phyloP scores from a whole-genome alignment of 1,284 basidiomycete genomes.

The Xerocomus minutiporus region DNA sequence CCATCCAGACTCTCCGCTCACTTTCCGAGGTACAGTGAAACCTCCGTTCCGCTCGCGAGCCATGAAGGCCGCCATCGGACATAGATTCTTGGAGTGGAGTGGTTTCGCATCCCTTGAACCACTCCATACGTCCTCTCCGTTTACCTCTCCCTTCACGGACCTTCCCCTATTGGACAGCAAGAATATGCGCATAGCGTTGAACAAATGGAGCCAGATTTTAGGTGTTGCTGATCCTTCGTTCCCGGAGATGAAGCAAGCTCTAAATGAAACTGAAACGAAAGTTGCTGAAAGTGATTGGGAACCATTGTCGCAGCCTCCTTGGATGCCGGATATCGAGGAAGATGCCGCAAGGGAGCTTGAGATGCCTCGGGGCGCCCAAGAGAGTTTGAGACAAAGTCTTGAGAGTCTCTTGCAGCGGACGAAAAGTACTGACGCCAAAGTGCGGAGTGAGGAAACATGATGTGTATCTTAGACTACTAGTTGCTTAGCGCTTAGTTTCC shows the following conservation, averaged over 20 bases:
- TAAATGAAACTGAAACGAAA: constrained; percentile 3
- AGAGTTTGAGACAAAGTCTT: constrained; percentile 27
- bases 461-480: background rate
- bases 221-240: constrained; percentile 31
- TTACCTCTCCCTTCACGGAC: constrained; percentile 16
- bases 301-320: constrained; percentile 18
- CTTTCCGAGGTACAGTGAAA: constrained; percentile 20
- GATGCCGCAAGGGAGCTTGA: constrained; percentile 3
- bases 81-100: constrained; percentile 31
- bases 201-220: constrained; percentile 35
- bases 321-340: background rate
- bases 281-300: constrained; percentile 20
- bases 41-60: constrained; percentile 27
- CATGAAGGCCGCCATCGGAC: constrained; percentile 30
- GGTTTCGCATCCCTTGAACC: constrained; percentile 29
- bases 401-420: constrained; percentile 18
- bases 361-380: constrained; percentile 1
- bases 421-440: background rate
- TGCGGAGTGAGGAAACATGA: background rate
- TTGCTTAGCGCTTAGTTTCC: too few relatives aligned
- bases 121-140: constrained; percentile 29
- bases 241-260: constrained; percentile 22
- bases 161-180: constrained; percentile 17
- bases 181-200: constrained; percentile 30
- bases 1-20: constrained; percentile 16